A percentile compares a stretch with the other conserved stretches of the same genome.
phyloP scores from a whole-genome alignment of 257 asterid genomes.

The Prunella vulgaris region DNA sequence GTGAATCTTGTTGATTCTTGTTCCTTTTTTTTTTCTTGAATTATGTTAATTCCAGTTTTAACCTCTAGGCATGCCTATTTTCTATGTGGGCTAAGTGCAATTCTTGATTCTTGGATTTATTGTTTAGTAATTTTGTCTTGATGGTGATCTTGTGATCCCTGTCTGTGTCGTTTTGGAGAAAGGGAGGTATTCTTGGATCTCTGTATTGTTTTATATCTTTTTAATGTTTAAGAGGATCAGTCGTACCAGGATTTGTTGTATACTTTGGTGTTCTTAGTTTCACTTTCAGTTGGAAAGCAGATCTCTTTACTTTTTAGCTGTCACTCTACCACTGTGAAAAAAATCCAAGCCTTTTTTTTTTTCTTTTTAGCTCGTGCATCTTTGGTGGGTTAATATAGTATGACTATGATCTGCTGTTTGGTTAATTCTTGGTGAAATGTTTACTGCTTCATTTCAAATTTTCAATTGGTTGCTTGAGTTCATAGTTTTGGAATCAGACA shows the following conservation, averaged over 20 bases:
- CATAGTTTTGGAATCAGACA: background rate
- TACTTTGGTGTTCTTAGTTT: slow-evolving; percentile 10
- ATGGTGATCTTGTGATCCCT: slow-evolving; percentile 7
- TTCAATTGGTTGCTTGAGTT: slow-evolving; percentile 22
- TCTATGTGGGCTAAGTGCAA: background rate
- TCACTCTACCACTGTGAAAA: slow-evolving; percentile 1
- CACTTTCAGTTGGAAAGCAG: background rate
- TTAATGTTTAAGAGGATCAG: slow-evolving; percentile 25
- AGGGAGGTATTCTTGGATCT: slow-evolving; percentile 20
- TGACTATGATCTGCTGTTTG: slow-evolving; percentile 23
- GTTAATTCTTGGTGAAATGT: slow-evolving; percentile 9
- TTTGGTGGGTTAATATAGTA: slow-evolving; percentile 5
- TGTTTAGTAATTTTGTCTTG: background rate
- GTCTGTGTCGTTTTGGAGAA: too few species aligned
- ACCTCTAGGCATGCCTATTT: background rate
- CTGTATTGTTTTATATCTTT: background rate
- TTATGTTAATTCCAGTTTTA: background rate
- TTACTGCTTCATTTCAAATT: background rate
- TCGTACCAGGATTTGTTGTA: too few species aligned
- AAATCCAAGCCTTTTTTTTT: background rate
- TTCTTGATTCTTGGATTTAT: slow-evolving; percentile 18
- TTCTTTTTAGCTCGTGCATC: background rate
- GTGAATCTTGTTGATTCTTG: slow-evolving; percentile 14
- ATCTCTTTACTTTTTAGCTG: slow-evolving; percentile 7
- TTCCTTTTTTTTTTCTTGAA: background rate